Evolutionary conservation across 1,284 basidiomycete species (phyloP), one percentile per base, ranked within the genome.

Genomic region (Rugiboletus extremiorientalis): DNA sequence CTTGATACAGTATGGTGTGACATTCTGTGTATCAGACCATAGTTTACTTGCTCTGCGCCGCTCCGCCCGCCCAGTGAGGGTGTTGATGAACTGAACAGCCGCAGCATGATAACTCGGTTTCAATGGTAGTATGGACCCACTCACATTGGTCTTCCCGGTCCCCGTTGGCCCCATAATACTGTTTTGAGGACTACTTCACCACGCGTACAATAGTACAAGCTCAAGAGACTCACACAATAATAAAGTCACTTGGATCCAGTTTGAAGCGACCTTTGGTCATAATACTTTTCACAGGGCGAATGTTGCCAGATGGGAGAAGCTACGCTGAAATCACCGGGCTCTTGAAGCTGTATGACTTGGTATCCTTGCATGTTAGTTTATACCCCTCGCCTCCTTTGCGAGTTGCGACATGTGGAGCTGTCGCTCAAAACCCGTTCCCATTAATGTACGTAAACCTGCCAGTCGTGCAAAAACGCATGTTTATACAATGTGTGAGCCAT

Each of bases 111-210:
- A 28, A 33, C 38, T 38, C 20, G 18, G 38, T 3, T 7, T 30
- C 15, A 25, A 37, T 14, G 12, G 1, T 14, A 30, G 14, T 2
- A 37, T 4, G 2, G 14, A 27, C 15, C 7, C 5, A 45, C 65
- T 54, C 20, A 68, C 65, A 23, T 69, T 64, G 11, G 34, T 65
- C 50, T 69, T 66, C 4, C 67, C 67, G 3, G 63, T 50, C 34
- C 65, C 65, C 3, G 63, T 64, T 4, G 55, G 65, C 0, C 66
- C 65, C 65, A 69, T 66, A 5, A 63, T 0, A 16, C 60, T 66
- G 38, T 60, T 60, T 52, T 5, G n/a, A 22, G 25, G 22, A 6
- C 7, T 16, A n/a, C 1, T 36, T 54, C 22, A 52, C 30, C 11
- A 28, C 16, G 14, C 16, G 6, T 33, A 42, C 1, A 12, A 25